These are phyloP conservation scores for Zymoseptoria ardabiliae DNA, from an alignment of 2,329 filamentous ascomycete genomes.

Conservation along the genomic window DNA sequence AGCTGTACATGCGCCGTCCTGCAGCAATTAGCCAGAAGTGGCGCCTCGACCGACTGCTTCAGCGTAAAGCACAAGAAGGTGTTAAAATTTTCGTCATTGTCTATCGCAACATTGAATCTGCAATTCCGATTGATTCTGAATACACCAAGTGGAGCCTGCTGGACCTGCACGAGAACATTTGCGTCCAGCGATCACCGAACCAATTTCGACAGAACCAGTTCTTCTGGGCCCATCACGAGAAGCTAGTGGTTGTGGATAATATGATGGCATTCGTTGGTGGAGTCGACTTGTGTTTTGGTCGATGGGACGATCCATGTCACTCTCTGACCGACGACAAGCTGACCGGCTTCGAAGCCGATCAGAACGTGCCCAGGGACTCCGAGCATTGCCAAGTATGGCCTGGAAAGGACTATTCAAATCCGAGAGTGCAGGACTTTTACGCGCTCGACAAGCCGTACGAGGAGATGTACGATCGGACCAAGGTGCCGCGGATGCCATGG, in stretches of 20 bases:
- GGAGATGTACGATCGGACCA: constrained; percentile 93
- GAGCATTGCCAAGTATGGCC: constrained; percentile 96
- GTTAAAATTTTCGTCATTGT: constrained; percentile 98
- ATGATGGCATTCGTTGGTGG: constrained; percentile 93
- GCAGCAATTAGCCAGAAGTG: constrained; percentile 97
- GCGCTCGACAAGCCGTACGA: constrained; percentile 89
- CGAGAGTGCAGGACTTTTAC: constrained; percentile 91
- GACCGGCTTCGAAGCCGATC: constrained; percentile 77
- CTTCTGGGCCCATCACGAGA: constrained; percentile 98
- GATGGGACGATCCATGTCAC: constrained; percentile 96
- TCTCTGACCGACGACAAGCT: constrained; percentile 85
- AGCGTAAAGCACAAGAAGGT: constrained; percentile 86
- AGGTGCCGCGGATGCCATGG: constrained; percentile 93
- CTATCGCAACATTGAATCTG: constrained; percentile 95
- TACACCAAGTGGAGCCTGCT: constrained; percentile 96
- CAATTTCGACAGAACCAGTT: constrained; percentile 99
- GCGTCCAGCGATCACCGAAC: constrained; percentile 91
- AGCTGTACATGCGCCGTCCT: constrained; percentile 88
- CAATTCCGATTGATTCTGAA: constrained; percentile 94
- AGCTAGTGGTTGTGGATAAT: constrained; percentile 94
- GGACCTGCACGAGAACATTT: constrained; percentile 91
- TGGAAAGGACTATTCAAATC: constrained; percentile 97
- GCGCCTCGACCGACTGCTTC: constrained; percentile 87
- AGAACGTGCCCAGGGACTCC: constrained; percentile 70
- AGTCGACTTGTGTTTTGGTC: constrained; percentile 91